Evolutionary conservation across 805 yeast genomes (phyloP), one percentile per base, ranked within the genome.

Genomic region (Barnettozyma botsteinii): DNA sequence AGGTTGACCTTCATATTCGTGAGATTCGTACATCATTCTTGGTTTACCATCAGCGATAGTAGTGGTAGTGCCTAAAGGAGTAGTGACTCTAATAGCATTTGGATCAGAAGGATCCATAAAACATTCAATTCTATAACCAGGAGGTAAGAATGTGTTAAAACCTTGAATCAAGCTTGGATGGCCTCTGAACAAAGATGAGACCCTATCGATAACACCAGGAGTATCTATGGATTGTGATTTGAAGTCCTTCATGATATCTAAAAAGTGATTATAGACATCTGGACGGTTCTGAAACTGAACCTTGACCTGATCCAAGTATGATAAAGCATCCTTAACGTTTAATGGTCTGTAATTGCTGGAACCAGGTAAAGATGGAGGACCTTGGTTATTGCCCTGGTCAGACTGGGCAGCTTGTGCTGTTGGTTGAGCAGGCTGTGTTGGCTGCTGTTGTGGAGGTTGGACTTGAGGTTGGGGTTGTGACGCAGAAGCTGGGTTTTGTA

Each of bases 201-300:
- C 98, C 43, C 98, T 72, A 60, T 91, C 96, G 58, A 93, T 93
- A 22, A 93, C 99, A 26, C 98, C 99, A 0, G 98, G 98, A 0
- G 99, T 93, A 61, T 93, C 98, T 53, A 93, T 89, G 46, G 79
- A 78, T 66, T 91, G 97, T 39, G 94, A 82, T 68, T 94, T 94
- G 69, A 93, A 94, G 59, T 94, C 99, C 67, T 94, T 94, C 99
- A 93, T 93, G 49, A 93, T 91, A 59, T 93, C 99, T 56, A 93
- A 72, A 56, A 94, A 93, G 61, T 85, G 88, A 62, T 93, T 93
- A 70, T 93, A 93, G 31, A 93, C 95, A 54, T 89, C 97, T 0
- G 98, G 94, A 64, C 91, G 95, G 49, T 80, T 75, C 61, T 77
- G 83, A 64, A 93, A 93, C 60, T 89, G 97, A 35, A 82, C 75